Conservation (phyloP, 495 filamentous ascomycete genomes). For the Podospora australis region DNA sequence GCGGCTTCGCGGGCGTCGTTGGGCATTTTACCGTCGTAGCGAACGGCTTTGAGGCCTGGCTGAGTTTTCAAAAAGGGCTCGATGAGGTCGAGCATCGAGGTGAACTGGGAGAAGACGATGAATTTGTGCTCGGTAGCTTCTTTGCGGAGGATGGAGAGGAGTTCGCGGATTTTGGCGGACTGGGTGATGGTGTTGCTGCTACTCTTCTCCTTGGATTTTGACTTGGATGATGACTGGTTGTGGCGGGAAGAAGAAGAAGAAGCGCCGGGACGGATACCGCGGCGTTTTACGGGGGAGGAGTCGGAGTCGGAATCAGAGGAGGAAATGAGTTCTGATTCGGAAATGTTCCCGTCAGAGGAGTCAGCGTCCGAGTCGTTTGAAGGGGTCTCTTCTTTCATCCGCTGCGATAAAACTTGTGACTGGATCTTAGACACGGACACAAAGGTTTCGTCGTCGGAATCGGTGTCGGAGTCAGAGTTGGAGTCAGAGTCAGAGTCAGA, state of each 20-base stretch:
- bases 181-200: conserved; percentile 21
- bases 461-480: conserved; percentile 29
- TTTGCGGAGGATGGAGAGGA: conserved; percentile 71
- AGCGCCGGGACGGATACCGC: background rate
- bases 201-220: background rate
- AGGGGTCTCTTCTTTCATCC: conserved; percentile 1
- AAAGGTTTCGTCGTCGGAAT: conserved; percentile 30
- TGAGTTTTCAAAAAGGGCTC: conserved; percentile 79
- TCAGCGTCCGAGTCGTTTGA: conserved; percentile 26
- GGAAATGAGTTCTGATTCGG: conserved; percentile 33
- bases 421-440: conserved; percentile 35
- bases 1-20: conserved; percentile 89
- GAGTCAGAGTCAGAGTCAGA: conserved; percentile 31
- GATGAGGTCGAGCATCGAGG: conserved; percentile 90
- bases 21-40: conserved; percentile 94
- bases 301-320: conserved; percentile 34
- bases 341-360: conserved; percentile 12
- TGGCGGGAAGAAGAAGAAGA: background rate
- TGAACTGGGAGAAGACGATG: conserved; percentile 97
- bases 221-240: no score
- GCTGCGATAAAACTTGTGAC: conserved; percentile 23
- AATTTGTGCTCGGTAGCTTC: conserved; percentile 80
- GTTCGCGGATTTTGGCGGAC: conserved; percentile 85
- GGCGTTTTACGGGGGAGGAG: conserved; percentile 12
- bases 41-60: conserved; percentile 61